A percentile compares a stretch with the other conserved stretches of the same genome.
phyloP scores from a whole-genome alignment of 345 rosid genomes.

The Eutrema heterophyllum region DNA sequence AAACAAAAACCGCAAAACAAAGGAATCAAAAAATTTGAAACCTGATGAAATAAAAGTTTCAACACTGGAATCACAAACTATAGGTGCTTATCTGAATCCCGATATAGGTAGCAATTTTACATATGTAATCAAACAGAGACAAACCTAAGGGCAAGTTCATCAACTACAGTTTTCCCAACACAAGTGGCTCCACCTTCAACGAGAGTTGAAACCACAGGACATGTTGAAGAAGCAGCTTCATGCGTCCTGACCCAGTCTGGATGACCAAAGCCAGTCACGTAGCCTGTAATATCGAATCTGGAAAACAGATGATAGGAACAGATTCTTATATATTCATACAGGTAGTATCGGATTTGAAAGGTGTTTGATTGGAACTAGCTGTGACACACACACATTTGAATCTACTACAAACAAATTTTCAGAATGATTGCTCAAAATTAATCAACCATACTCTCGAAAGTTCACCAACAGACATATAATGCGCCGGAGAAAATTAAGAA shows the following conservation, averaged over 20 bases:
- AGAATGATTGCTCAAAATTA: not conserved
- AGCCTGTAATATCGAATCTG: constrained; percentile 87
- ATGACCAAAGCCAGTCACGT: constrained; percentile 89
- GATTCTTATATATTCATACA: not conserved
- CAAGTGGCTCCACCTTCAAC: constrained; percentile 97
- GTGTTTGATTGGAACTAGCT: not conserved
- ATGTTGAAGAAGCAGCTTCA: constrained; percentile 55
- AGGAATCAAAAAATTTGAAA: not conserved
- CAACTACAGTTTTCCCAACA: constrained; percentile 84
- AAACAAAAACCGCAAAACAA: constrained; percentile 10
- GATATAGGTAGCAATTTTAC: not conserved
- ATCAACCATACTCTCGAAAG: not conserved
- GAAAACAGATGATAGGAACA: constrained; percentile 1
- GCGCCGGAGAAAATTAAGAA: not conserved
- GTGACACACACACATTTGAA: not conserved
- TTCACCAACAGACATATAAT: not conserved
- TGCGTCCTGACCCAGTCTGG: constrained; percentile 89
- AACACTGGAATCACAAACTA: not conserved
- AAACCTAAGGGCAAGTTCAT: constrained; percentile 80
- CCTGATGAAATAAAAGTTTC: not conserved
- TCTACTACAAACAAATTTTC: not conserved
- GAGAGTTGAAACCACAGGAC: constrained; percentile 60
- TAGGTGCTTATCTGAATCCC: not conserved
- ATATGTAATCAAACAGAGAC: not conserved
- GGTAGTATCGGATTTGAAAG: not conserved